Conservation (phyloP, 306 rosid species). For the Cajanus cajan region DNA sequence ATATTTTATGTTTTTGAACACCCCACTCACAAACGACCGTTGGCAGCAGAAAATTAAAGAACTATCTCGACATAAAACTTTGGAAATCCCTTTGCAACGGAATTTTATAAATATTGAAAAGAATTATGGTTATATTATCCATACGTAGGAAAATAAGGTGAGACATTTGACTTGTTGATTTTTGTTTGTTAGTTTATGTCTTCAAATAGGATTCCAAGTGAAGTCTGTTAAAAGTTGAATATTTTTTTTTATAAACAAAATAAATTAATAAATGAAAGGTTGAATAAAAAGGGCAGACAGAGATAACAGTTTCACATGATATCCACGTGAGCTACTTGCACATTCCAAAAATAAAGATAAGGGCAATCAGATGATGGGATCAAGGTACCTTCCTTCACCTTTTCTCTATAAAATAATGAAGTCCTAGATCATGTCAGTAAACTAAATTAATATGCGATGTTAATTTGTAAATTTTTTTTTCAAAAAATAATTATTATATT, state of each 20-base stretch:
- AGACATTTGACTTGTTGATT: not conserved
- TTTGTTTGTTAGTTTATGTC: constrained; percentile 35
- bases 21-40: not conserved
- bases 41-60: not conserved
- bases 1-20: not conserved
- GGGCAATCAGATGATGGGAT: constrained; percentile 25
- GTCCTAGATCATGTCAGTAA: not conserved
- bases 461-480: too few relatives aligned
- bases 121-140: not conserved
- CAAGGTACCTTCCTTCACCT: not conserved
- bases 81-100: not conserved
- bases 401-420: not conserved
- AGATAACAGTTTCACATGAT: constrained; percentile 41
- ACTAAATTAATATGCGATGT: not conserved
- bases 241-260: not conserved
- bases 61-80: not conserved
- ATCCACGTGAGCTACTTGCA: constrained; percentile 30
- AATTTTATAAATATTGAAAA: not conserved
- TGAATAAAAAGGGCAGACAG: constrained; percentile 8
- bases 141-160: not conserved
- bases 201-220: constrained; percentile 17
- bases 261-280: not conserved
- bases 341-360: constrained; percentile 4
- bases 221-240: not conserved
- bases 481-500: not conserved